phyloP scores from a whole-genome alignment of 129 eudicot species.

The Rutidosis leptorrhynchoides region DNA sequence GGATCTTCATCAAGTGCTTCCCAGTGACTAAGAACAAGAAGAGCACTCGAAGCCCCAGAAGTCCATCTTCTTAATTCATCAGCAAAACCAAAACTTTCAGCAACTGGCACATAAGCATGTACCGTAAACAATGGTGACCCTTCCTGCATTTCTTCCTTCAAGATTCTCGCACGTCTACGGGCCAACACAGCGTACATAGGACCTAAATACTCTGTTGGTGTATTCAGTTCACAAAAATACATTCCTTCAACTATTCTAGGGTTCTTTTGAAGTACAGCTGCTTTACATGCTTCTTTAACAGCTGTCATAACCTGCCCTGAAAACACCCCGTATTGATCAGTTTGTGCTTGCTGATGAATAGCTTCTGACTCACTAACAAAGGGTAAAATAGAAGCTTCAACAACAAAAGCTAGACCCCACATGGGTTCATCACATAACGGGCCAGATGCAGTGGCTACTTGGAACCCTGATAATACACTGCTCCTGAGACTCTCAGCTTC shows the following conservation, averaged over 20 bases:
- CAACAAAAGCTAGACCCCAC: slow-evolving; percentile 92
- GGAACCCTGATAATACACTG: slow-evolving; percentile 90
- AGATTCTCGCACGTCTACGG: slow-evolving; percentile 73
- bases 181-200: slow-evolving; percentile 82
- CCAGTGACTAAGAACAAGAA: slow-evolving; percentile 96
- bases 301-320: slow-evolving; percentile 93
- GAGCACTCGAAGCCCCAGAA: slow-evolving; percentile 90
- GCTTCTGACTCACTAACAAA: slow-evolving; percentile 38
- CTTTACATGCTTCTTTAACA: slow-evolving; percentile 88
- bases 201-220: slow-evolving; percentile 82
- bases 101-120: slow-evolving; percentile 93
- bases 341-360: slow-evolving; percentile 34
- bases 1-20: slow-evolving; percentile 83
- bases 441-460: slow-evolving; percentile 87
- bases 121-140: slow-evolving; percentile 89
- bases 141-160: slow-evolving; percentile 98
- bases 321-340: slow-evolving; percentile 76
- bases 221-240: slow-evolving; percentile 87
- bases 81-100: slow-evolving; percentile 91
- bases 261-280: slow-evolving; percentile 70
- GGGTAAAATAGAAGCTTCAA: slow-evolving; percentile 64
- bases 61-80: slow-evolving; percentile 92
- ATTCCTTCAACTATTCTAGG: slow-evolving; percentile 83
- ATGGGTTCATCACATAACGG: slow-evolving; percentile 96
- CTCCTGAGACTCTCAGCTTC: slow-evolving; percentile 77